Conservation (phyloP, 2,329 filamentous ascomycete genomes). For the Colletotrichum sublineola region DNA sequence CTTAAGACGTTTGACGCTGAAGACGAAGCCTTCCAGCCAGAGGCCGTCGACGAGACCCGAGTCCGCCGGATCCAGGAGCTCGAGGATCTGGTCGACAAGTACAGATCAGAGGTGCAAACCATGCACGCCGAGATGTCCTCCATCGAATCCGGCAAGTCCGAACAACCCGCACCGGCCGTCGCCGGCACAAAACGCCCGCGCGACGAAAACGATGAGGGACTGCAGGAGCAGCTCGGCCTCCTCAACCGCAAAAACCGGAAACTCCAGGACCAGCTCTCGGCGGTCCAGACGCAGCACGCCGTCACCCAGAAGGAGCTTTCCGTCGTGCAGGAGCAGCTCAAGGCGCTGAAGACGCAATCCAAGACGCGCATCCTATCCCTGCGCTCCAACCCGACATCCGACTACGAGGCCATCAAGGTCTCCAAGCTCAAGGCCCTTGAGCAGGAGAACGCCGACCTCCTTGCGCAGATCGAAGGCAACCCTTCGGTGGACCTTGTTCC, state of each 20-base stretch:
- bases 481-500: constrained; percentile 75
- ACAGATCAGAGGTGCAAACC: constrained; percentile 83
- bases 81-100: constrained; percentile 87
- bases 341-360: constrained; percentile 72
- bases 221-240: constrained; percentile 82
- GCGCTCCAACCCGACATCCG: constrained; percentile 90
- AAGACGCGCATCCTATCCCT: constrained; percentile 88
- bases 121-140: constrained; percentile 81
- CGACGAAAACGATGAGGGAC: constrained; percentile 69
- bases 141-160: constrained; percentile 62
- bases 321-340: constrained; percentile 80
- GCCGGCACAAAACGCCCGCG: constrained; percentile 71
- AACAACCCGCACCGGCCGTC: constrained; percentile 50
- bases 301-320: constrained; percentile 82
- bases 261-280: constrained; percentile 81
- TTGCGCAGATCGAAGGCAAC: constrained; percentile 74
- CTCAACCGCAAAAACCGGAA: constrained; percentile 89
- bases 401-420: constrained; percentile 86
- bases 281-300: constrained; percentile 76
- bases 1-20: constrained; percentile 90
- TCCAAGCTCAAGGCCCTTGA: constrained; percentile 82
- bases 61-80: constrained; percentile 82
- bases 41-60: constrained; percentile 82
- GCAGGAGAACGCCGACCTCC: constrained; percentile 86
- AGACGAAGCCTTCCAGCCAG: constrained; percentile 86